Base-by-base conservation (phyloP, 805 yeast species). In the Lipomyces anomalus region DNA sequence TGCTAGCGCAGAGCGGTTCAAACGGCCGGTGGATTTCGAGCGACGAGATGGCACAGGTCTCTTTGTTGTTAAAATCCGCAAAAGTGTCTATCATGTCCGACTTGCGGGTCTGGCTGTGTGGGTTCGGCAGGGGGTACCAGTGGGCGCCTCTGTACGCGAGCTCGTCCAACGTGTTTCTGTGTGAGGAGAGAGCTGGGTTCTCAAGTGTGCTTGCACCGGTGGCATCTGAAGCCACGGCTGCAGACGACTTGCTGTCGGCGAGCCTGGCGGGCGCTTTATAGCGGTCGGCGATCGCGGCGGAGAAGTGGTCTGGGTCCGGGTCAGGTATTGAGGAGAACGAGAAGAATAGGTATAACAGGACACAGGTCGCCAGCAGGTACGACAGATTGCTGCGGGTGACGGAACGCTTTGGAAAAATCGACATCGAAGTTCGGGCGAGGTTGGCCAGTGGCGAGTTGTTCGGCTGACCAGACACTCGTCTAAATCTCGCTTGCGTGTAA, bases 11-110 rank as follows among this genome's bases (percentile, higher is more conserved):
- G 20, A 50, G 49, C 16, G 55, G 55, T 42, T 50, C 55, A 22
- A 50, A 50, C 24, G 55, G 55, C 4, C 55, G 46, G 29, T 50
- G 55, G 17, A 50, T 40, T 16, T 50, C 49, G 22, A 50, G 49
- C 22, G 55, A 40, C 16, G 55, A 50, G 18, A 50, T 42, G 5
- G 32, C 29, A 36, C 55, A 50, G 5, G 3, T 4, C 18, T 41
- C 47, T 7, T 45, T 30, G 47, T 47, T 44, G 29, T 42, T 40
- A 40, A 36, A 50, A 16, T 35, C 35, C 7, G 55, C 50, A 35
- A 50, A 50, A 13, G 55, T 48, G 40, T 50, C 55, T 17, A 44
- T n/a, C 23, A 34, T 11, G 23, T 34, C 37, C 23, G 37, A 34
- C 17, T 16, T 16, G 37, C 24, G 44, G 42, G 23, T 35, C 46